Evolutionary conservation across 345 rosid species (phyloP), one percentile per base, ranked within the genome.

Genomic region (Lepidium sativum): DNA sequence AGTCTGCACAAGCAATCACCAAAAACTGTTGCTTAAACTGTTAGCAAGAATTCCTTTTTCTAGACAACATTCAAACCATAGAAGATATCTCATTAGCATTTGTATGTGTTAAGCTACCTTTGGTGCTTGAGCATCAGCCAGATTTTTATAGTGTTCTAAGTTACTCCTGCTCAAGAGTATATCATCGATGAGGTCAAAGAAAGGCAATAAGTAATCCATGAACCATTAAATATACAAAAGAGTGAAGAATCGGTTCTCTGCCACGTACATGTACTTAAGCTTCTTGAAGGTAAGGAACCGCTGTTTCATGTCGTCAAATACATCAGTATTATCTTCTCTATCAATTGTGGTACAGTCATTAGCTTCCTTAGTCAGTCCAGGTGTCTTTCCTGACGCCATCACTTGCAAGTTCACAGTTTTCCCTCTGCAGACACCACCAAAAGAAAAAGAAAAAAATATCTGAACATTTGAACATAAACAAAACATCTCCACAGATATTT

Each of bases 1-100:
- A 94, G 77, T 94, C 99, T 42, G 87, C 97, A 80, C 99, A 94
- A 69, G 99, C 92, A 72, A 90, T 82, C 80, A 88, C 96, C 90
- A 86, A 80, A 77, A 94, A 88, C 99, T 90, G 89, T 77, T 65
- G 75, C 75, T 31, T 55, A 74, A 45, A n/a, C 60, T 51, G 67
- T 72, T 65, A 72, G 76, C 37, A 66, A 44, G 63, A n/a, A 15
- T 40, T 39, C 60, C 32, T 43, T 64, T 57, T 20, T 21, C 70
- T 57, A 63, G 5, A 63, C n/a, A 47, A 54, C 16, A 43, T 5
- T 8, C 16, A 70, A 53, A 51, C 33, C 7, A 8, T 14, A 61
- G 6, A 71, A 25, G 21, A 60, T 11, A 21, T 43, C 31, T 69
- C 7, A 54, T 1, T 39, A 38, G 50, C 10, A 7, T 54, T 14